Conservation (phyloP, 2,329 filamentous ascomycete species). For the Hymenoscyphus repandus region DNA sequence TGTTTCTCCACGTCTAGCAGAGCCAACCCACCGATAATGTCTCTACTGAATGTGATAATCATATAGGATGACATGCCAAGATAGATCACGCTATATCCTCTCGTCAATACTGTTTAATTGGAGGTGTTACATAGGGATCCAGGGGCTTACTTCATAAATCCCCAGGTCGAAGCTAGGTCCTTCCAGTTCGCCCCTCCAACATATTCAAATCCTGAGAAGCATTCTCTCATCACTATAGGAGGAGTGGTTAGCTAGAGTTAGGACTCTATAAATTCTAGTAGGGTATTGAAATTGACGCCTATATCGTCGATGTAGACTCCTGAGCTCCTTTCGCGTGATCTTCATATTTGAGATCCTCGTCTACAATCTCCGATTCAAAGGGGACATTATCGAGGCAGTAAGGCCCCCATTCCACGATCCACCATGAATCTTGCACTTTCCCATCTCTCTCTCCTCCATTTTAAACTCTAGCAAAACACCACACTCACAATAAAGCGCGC, state of each 20-base stretch:
- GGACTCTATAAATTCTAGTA: too few species aligned
- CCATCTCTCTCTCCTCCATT: background rate
- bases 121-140: background rate
- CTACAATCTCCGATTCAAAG: too few species aligned
- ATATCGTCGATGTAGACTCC: too few species aligned
- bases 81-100: conserved; percentile 3
- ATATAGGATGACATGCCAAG: background rate
- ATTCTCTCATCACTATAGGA: background rate
- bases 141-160: conserved; percentile 1
- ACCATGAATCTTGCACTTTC: too few species aligned
- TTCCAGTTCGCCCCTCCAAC: background rate
- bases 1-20: too few species aligned
- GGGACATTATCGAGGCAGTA: too few species aligned
- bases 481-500: conserved; percentile 2
- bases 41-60: background rate
- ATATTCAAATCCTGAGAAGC: conserved; percentile 3
- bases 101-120: background rate
- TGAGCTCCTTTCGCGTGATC: too few species aligned
- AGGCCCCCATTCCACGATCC: too few species aligned
- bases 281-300: too few species aligned
- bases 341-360: too few species aligned
- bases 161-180: background rate
- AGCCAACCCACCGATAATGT: conserved; percentile 2
- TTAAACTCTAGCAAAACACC: background rate
- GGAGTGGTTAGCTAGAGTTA: too few species aligned